phyloP scores from a whole-genome alignment of 2,329 filamentous ascomycete genomes.

The Penicillium sp. region DNA sequence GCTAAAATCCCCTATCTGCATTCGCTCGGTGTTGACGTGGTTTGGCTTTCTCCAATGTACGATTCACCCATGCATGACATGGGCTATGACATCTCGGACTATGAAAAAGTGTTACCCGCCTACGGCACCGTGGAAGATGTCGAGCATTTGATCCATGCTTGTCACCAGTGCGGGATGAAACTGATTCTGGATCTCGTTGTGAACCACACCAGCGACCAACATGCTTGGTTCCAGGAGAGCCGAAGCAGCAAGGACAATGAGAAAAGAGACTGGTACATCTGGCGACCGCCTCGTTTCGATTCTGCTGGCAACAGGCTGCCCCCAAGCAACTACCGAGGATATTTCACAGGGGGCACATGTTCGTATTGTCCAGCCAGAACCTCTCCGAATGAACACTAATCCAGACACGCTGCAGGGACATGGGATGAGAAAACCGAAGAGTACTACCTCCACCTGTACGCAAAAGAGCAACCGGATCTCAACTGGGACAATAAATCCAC shows the following conservation, averaged over 20 bases:
- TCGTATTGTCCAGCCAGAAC: no score
- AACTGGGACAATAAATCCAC: no score
- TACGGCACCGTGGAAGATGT: slow-evolving; percentile 34
- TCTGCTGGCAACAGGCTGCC: slow-evolving; percentile 22
- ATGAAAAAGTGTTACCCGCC: no score
- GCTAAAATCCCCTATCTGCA: no score
- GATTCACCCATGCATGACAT: slow-evolving; percentile 49
- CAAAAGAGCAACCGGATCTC: no score
- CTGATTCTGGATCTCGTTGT: slow-evolving; percentile 70
- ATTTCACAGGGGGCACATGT: slow-evolving; percentile 45
- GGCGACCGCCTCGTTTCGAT: slow-evolving; percentile 23
- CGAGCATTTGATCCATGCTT: no score
- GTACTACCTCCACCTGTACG: no score
- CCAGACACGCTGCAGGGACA: no score
- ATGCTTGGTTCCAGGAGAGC: slow-evolving; percentile 61
- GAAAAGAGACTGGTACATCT: slow-evolving; percentile 67
- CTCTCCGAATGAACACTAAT: no score
- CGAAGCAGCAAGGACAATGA: slow-evolving; percentile 54
- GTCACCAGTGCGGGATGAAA: slow-evolving; percentile 56
- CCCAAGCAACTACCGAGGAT: slow-evolving; percentile 51
- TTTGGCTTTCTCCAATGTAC: slow-evolving; percentile 69
- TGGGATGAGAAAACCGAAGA: no score
- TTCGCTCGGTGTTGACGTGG: neutral
- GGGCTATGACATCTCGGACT: no score
- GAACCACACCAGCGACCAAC: slow-evolving; percentile 59